A percentile compares a stretch with the other conserved stretches of the same genome.
These are phyloP conservation scores for Sungouiella blattae DNA, from an alignment of 805 yeast genomes.

Conservation along the genomic window DNA sequence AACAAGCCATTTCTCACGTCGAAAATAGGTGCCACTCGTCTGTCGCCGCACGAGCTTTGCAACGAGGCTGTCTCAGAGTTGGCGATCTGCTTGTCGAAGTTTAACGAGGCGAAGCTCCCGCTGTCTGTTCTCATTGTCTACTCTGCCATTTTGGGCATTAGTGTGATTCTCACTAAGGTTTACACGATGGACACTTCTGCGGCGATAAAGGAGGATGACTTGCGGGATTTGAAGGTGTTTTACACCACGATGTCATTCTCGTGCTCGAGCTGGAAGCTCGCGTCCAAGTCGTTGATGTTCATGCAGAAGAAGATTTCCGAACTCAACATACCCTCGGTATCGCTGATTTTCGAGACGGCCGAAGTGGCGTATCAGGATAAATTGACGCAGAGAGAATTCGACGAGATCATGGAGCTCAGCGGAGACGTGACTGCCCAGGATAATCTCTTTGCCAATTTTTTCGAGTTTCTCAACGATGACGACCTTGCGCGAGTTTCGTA, in stretches of 20 bases:
- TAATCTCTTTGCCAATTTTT: conserved; percentile 12
- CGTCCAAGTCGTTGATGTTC: conserved; percentile 12
- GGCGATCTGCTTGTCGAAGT: conserved; percentile 9
- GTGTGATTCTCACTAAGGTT: conserved; percentile 9
- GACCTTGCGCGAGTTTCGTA: background rate
- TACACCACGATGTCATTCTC: conserved; percentile 11
- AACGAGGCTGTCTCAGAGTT: conserved; percentile 13
- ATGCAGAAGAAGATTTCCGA: conserved; percentile 11
- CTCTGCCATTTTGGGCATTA: conserved; percentile 13
- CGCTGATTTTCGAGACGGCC: conserved; percentile 7
- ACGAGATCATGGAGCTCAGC: conserved; percentile 5
- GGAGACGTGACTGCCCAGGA: conserved; percentile 11
- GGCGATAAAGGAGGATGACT: background rate
- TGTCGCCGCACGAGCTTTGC: conserved; percentile 3
- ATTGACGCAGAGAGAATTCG: conserved; percentile 6
- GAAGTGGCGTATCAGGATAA: conserved; percentile 2
- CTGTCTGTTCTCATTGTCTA: conserved; percentile 14
- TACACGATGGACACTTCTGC: conserved; percentile 1
- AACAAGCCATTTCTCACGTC: conserved; percentile 12
- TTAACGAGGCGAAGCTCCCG: conserved; percentile 7
- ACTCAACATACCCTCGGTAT: conserved; percentile 4
- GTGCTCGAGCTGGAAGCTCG: conserved; percentile 15
- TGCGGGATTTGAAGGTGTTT: conserved; percentile 9
- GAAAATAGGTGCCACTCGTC: no score
- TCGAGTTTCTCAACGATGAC: conserved; percentile 11